phyloP scores from a whole-genome alignment of 352 stramenopile species.

The Pythium aristosporum region DNA sequence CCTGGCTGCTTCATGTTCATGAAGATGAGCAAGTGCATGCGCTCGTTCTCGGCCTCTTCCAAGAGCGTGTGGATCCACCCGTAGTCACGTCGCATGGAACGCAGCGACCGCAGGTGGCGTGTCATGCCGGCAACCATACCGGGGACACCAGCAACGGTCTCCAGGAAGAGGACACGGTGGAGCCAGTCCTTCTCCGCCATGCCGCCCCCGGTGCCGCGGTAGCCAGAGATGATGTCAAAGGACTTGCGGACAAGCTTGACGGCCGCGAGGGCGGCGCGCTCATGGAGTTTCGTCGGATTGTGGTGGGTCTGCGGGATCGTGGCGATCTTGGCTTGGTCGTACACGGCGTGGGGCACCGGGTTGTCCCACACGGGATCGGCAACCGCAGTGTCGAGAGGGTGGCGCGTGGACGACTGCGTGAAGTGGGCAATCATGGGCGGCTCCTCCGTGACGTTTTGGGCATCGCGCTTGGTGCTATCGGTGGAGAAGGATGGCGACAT shows the following conservation, averaged over 20 bases:
- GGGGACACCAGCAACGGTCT: constrained; percentile 69
- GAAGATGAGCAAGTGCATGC: constrained; percentile 92
- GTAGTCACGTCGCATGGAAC: constrained; percentile 78
- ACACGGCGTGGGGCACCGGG: constrained; percentile 38
- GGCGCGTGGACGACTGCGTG: constrained; percentile 26
- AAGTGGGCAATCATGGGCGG: constrained; percentile 33
- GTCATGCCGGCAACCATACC: constrained; percentile 73
- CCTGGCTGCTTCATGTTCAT: constrained; percentile 86
- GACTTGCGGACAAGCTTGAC: constrained; percentile 42
- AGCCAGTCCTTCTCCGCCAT: constrained; percentile 72
- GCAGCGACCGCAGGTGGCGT: constrained; percentile 78
- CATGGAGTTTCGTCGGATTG: constrained; percentile 35
- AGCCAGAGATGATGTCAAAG: constrained; percentile 52
- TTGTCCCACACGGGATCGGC: constrained; percentile 35
- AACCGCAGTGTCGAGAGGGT: constrained; percentile 9
- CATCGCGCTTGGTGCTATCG: neutral
- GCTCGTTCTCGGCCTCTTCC: constrained; percentile 92
- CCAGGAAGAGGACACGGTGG: constrained; percentile 71
- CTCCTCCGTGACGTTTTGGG: constrained; percentile 26
- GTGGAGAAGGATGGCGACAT: neutral
- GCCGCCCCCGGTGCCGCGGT: constrained; percentile 42
- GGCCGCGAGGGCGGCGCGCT: constrained; percentile 35
- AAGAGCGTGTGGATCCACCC: constrained; percentile 90
- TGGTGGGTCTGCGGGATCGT: constrained; percentile 37
- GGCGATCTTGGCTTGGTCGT: constrained; percentile 39